Base-by-base conservation (phyloP, 306 rosid species). In the Cicer bijugum region DNA sequence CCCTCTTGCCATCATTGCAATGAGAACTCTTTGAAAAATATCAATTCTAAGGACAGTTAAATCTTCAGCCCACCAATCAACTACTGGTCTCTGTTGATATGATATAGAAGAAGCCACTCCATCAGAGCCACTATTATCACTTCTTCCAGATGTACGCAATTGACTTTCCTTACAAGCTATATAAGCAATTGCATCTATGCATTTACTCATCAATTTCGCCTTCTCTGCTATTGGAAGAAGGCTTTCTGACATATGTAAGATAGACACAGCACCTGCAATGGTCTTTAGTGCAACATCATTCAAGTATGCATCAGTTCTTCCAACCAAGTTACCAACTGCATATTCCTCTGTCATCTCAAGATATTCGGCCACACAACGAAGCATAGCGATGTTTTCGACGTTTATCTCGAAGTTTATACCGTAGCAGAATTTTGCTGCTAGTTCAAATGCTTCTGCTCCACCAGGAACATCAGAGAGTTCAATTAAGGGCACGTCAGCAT, bases 41-140 rank as follows among this genome's bases (percentile, higher is more conserved):
- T 95, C 99, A 39, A 95, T 90, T 90, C 99, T 80, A 55, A 95
- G 93, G 69, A 91, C 88, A n/a, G 85, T 88, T 0, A 95, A 71
- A 67, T 95, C 97, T 74, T 95, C 99, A 53, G 97, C 96, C 99
- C 99, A 95, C 97, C 99, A 95, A 33, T 90, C 96, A 79, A 89
- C 96, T 16, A 85, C 62, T 8, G 94, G 83, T 59, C 81, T 86
- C 16, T 86, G 81, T 28, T 85, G 83, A 67, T 83, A 82, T 57
- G 77, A 67, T 19, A 51, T 35, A 14, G 93, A 82, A 77, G 92
- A 76, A 53, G 33, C 40, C 9, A 70, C 76, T 52, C 87, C 83
- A 59, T 83, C 90, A 19, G 72, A 58, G 47, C 78, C 76, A 46
- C 75, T 65, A 14, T 84, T 61, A 17, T 84, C 90, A 39, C 72